Evolutionary conservation across 768 basidiomycete genomes (phyloP).

Genomic region (Pleurotus citrinopileatus): DNA sequence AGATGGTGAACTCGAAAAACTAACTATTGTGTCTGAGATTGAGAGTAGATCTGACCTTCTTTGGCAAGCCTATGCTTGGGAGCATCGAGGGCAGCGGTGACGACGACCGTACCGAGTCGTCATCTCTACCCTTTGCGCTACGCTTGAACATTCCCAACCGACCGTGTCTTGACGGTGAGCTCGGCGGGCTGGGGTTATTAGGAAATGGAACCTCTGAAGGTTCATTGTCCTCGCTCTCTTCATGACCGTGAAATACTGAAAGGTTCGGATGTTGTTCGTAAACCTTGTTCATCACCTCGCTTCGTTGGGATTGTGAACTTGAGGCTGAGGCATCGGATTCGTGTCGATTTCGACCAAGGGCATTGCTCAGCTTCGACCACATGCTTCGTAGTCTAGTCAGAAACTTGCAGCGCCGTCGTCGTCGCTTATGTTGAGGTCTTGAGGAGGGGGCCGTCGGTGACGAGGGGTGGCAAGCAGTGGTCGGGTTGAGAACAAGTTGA

Average conservation of each 20-base stretch:
- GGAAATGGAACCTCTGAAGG: slow-evolving; percentile 20
- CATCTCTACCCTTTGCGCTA: slow-evolving; percentile 42
- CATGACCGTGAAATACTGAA: slow-evolving; percentile 48
- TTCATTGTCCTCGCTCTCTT: slow-evolving; percentile 9
- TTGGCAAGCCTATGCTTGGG: slow-evolving; percentile 33
- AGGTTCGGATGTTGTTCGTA: slow-evolving; percentile 62
- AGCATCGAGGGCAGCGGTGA: slow-evolving; percentile 30
- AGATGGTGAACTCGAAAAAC: slow-evolving; percentile 11
- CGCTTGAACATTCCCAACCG: slow-evolving; percentile 55
- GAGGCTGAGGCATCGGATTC: slow-evolving; percentile 23
- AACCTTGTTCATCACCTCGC: slow-evolving; percentile 48
- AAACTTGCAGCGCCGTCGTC: slow-evolving; percentile 10
- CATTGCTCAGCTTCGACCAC: slow-evolving; percentile 64
- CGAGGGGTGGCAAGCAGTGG: neutral
- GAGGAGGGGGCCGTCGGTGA: slow-evolving; percentile 4
- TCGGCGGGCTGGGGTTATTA: slow-evolving; percentile 37
- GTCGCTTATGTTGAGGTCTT: neutral
- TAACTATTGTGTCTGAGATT: slow-evolving; percentile 35
- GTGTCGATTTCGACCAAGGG: slow-evolving; percentile 41
- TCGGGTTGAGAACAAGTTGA: no score
- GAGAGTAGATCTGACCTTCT: slow-evolving; percentile 49
- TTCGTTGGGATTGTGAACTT: slow-evolving; percentile 21
- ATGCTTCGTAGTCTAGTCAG: slow-evolving; percentile 25
- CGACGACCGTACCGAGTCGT: slow-evolving; percentile 33
- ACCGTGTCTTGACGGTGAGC: slow-evolving; percentile 47